These are phyloP conservation scores for Grosmannia serpens DNA, from an alignment of 2,329 filamentous ascomycete genomes.

Conservation along the genomic window DNA sequence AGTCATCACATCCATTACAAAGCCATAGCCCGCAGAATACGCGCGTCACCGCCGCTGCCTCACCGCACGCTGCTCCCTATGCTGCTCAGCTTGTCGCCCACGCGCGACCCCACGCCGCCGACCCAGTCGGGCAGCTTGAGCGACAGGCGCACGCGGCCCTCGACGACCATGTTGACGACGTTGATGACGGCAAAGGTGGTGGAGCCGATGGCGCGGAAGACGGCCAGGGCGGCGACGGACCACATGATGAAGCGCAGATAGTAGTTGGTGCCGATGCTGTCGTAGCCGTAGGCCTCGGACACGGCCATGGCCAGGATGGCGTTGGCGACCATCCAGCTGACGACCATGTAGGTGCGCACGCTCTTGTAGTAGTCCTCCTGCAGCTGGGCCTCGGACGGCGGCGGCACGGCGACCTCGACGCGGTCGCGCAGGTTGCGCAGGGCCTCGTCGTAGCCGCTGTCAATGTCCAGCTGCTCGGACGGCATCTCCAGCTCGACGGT, in stretches of 20 bases:
- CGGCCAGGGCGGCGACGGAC: conserved; percentile 73
- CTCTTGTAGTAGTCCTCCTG: conserved; percentile 99
- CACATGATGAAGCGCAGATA: conserved; percentile 92
- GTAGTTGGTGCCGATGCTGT: conserved; percentile 65
- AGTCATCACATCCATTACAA: no score
- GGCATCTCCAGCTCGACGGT: conserved; percentile 97
- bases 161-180: conserved; percentile 70
- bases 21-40: no score
- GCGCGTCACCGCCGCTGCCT: neutral
- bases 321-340: conserved; percentile 87
- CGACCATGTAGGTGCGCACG: conserved; percentile 95
- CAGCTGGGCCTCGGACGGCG: conserved; percentile 62
- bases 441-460: conserved; percentile 93
- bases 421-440: conserved; percentile 91
- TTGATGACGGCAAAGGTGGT: conserved; percentile 77
- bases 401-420: conserved; percentile 60
- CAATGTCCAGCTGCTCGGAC: conserved; percentile 93
- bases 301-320: conserved; percentile 89
- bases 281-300: conserved; percentile 68
- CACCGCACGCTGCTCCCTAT: conserved; percentile 32
- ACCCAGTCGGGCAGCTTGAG: conserved; percentile 43
- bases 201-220: conserved; percentile 78
- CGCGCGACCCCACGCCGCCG: conserved; percentile 27
- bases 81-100: conserved; percentile 38
- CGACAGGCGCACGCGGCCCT: conserved; percentile 60